These are phyloP conservation scores for Cyberlindnera euphorbiae DNA, from an alignment of 805 yeast genomes.

Conservation along the genomic window DNA sequence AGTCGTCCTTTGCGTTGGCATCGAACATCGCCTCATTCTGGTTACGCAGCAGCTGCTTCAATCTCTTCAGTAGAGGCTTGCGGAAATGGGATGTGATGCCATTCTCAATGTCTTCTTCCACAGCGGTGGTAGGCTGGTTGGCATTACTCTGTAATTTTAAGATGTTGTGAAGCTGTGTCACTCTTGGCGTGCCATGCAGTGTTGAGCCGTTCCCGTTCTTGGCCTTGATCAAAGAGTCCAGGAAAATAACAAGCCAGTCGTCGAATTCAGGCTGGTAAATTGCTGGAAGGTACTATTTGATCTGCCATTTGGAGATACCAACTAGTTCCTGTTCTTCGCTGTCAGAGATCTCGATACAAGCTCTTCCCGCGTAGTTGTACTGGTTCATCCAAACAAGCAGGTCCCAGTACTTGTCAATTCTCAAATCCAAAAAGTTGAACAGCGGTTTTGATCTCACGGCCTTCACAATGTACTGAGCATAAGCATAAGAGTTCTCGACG, in stretches of 20 bases:
- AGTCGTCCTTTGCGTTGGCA: conserved; percentile 58
- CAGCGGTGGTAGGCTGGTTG: conserved; percentile 5
- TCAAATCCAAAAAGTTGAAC: conserved; percentile 76
- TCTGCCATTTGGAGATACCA: conserved; percentile 69
- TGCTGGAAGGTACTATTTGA: conserved; percentile 66
- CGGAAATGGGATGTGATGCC: conserved; percentile 56
- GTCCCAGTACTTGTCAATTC: conserved; percentile 83
- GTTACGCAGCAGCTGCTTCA: conserved; percentile 57
- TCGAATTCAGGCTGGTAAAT: conserved; percentile 79
- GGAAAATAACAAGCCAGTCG: conserved; percentile 76
- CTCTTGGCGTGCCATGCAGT: conserved; percentile 49
- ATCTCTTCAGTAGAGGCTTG: conserved; percentile 59
- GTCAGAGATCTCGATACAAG: conserved; percentile 35
- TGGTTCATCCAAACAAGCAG: conserved; percentile 93
- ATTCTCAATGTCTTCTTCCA: conserved; percentile 34
- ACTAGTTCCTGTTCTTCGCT: conserved; percentile 33
- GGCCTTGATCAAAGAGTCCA: conserved; percentile 60
- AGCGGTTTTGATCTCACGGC: conserved; percentile 76
- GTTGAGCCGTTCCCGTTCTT: conserved; percentile 33
- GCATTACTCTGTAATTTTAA: conserved; percentile 34
- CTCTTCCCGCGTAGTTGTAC: conserved; percentile 76
- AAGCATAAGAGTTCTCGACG: conserved; percentile 87
- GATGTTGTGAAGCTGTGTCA: conserved; percentile 61
- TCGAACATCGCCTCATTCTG: conserved; percentile 73
- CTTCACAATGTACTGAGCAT: conserved; percentile 76